Conservation (phyloP, 805 yeast genomes). For the Ogataea pignaliae region DNA sequence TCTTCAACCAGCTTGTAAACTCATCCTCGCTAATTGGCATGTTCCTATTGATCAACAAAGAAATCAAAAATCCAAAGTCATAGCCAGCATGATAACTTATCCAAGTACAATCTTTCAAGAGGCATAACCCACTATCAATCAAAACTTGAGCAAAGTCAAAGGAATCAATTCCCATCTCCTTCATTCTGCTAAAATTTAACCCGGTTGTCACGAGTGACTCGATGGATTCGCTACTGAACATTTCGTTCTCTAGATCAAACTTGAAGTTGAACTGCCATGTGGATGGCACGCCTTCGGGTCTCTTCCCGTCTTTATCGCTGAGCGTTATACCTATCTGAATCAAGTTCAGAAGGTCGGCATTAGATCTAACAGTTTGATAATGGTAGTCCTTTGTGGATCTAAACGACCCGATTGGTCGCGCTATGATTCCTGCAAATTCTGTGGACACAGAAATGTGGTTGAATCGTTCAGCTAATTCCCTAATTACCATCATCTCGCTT, state of each 20-base stretch:
- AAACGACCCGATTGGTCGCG: constrained; percentile 93
- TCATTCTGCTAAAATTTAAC: constrained; percentile 71
- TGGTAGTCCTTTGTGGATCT: constrained; percentile 88
- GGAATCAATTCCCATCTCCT: constrained; percentile 71
- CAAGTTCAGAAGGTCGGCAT: constrained; percentile 80
- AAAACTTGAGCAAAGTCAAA: constrained; percentile 79
- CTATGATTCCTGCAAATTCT: constrained; percentile 94
- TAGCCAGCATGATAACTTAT: constrained; percentile 90
- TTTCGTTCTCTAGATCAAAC: constrained; percentile 71
- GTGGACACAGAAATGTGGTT: constrained; percentile 70
- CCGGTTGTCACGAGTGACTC: constrained; percentile 79
- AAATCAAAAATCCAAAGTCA: constrained; percentile 84
- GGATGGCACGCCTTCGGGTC: constrained; percentile 58
- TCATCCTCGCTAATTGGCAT: constrained; percentile 82
- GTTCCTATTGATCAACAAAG: constrained; percentile 65
- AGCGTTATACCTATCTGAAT: constrained; percentile 83
- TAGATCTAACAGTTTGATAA: constrained; percentile 89
- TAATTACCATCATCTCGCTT: constrained; percentile 57
- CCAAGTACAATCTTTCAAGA: constrained; percentile 76
- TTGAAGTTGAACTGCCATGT: constrained; percentile 97
- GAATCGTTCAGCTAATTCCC: constrained; percentile 53
- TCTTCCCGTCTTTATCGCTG: constrained; percentile 63
- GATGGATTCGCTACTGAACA: constrained; percentile 84
- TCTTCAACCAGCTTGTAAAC: constrained; percentile 63
- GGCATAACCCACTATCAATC: constrained; percentile 79